Conservation (phyloP, 495 filamentous ascomycete species). For the Xylaria intraflava region DNA sequence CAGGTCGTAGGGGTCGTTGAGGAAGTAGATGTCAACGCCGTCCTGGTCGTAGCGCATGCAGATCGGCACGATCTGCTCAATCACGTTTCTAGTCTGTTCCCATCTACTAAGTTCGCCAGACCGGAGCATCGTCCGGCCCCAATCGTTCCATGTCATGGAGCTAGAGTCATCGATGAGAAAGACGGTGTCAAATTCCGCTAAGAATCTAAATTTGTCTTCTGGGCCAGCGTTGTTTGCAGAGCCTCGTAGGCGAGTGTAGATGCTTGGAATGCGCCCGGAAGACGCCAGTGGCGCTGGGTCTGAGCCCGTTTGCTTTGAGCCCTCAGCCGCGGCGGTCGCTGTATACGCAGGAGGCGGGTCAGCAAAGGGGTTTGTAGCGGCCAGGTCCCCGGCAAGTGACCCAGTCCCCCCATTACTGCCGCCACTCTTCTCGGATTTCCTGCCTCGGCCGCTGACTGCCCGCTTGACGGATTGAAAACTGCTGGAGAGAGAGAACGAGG, state of each 20-base stretch:
- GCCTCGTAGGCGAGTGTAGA: slow-evolving; percentile 7
- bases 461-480: slow-evolving; percentile 1
- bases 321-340: neutral
- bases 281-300: neutral
- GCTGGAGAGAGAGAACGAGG: slow-evolving; percentile 5
- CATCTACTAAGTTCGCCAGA: slow-evolving; percentile 46
- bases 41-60: slow-evolving; percentile 77
- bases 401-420: neutral
- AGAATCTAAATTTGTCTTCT: slow-evolving; percentile 7
- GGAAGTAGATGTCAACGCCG: slow-evolving; percentile 92
- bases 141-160: slow-evolving; percentile 60
- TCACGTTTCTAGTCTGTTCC: slow-evolving; percentile 65
- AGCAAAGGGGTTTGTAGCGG: neutral
- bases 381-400: neutral
- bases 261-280: neutral
- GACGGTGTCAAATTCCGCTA: slow-evolving; percentile 69
- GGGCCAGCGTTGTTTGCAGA: neutral
- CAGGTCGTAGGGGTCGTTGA: slow-evolving; percentile 49
- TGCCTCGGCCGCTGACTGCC: neutral
- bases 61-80: slow-evolving; percentile 74
- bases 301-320: neutral
- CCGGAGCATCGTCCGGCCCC: neutral
- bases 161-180: slow-evolving; percentile 92
- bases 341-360: slow-evolving; percentile 8
- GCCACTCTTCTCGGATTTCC: neutral